A percentile compares a stretch with the other conserved stretches of the same genome.
These are phyloP conservation scores for Physocladia obscura DNA, from an alignment of 192 early-diverging fungal genomes.

Conservation along the genomic window DNA sequence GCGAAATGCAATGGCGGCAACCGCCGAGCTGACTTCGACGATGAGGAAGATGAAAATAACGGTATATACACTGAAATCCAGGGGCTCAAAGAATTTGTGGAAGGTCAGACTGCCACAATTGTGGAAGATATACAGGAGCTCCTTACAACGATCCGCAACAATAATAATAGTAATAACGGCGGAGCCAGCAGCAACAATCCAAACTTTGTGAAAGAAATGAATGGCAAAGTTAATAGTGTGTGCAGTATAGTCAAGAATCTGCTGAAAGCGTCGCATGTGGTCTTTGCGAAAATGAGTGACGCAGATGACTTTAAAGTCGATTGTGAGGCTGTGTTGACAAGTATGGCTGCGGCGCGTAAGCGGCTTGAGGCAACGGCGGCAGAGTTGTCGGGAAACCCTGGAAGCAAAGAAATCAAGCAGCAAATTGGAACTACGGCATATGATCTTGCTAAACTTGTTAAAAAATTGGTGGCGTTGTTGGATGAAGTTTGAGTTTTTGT, in stretches of 20 bases:
- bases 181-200: no score
- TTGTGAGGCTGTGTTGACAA: background rate
- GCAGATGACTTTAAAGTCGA: slow-evolving; percentile 7
- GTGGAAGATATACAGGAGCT: slow-evolving; percentile 20
- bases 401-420: slow-evolving; percentile 7
- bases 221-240: slow-evolving; percentile 1
- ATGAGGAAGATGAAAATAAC: background rate
- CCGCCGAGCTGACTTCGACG: background rate
- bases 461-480: slow-evolving; percentile 18
- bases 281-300: background rate
- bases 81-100: slow-evolving; percentile 18
- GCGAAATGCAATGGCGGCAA: background rate
- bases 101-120: slow-evolving; percentile 14
- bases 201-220: slow-evolving; percentile 1
- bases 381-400: slow-evolving; percentile 1
- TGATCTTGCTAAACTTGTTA: slow-evolving; percentile 21
- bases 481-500: slow-evolving; percentile 10
- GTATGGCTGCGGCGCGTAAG: slow-evolving; percentile 9
- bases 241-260: slow-evolving; percentile 9
- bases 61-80: slow-evolving; percentile 1
- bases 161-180: no score
- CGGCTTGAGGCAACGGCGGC: background rate
- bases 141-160: background rate
- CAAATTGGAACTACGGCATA: slow-evolving; percentile 11
- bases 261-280: slow-evolving; percentile 3